phyloP scores from a whole-genome alignment of 768 basidiomycete species.

The Daedaleopsis nitida region DNA sequence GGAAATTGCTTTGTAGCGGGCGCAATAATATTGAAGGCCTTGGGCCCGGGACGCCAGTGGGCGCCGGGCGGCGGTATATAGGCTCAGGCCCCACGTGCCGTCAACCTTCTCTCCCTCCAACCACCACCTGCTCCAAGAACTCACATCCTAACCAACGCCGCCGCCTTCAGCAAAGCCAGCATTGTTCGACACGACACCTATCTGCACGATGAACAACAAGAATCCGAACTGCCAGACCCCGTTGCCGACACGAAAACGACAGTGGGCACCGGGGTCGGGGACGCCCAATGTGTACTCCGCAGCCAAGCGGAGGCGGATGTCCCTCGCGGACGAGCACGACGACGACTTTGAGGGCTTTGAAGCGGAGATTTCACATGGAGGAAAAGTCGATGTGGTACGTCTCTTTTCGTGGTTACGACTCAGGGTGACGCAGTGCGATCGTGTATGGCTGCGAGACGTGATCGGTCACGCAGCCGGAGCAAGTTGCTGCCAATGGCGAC shows the following conservation, averaged over 20 bases:
- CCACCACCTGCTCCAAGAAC: not conserved
- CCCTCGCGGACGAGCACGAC: conserved; percentile 23
- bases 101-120: not conserved
- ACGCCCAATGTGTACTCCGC: conserved; percentile 41
- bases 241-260: conserved; percentile 22
- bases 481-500: not conserved
- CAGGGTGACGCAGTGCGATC: conserved; percentile 23
- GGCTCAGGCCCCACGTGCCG: not conserved
- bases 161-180: too few relatives aligned
- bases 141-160: not conserved
- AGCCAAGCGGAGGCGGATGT: conserved; percentile 44
- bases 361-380: conserved; percentile 17
- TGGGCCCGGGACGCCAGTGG: too few relatives aligned
- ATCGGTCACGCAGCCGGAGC: not conserved
- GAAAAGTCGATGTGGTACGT: conserved; percentile 41
- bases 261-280: conserved; percentile 33
- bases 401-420: conserved; percentile 25
- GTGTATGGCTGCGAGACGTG: not conserved
- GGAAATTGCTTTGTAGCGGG: too few relatives aligned
- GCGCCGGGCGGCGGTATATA: not conserved
- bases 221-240: conserved; percentile 12
- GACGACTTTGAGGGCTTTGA: not conserved
- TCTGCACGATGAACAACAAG: not conserved
- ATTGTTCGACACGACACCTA: too few relatives aligned
- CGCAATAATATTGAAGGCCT: too few relatives aligned